These are phyloP conservation scores for Sarcodon aspratus DNA, from an alignment of 768 basidiomycete genomes.

Conservation along the genomic window DNA sequence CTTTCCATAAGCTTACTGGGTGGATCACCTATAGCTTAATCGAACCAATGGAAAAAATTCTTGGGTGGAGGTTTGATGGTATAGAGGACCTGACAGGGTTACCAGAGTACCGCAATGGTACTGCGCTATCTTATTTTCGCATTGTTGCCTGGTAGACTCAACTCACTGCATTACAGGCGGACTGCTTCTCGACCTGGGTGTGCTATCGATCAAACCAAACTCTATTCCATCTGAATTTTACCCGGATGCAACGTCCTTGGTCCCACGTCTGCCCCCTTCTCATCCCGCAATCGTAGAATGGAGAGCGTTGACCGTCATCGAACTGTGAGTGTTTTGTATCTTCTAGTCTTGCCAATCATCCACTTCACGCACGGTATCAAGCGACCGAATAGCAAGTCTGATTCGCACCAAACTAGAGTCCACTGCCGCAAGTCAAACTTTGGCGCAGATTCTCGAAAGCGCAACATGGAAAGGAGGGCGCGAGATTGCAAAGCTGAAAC, in stretches of 20 bases:
- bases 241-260: constrained; percentile 34
- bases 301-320: constrained; percentile 91
- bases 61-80: constrained; percentile 77
- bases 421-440: constrained; percentile 37
- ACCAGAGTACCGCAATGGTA: constrained; percentile 92
- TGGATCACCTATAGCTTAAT: constrained; percentile 91
- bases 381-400: constrained; percentile 67
- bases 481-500: constrained; percentile 74
- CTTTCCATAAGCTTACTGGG: constrained; percentile 93
- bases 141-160: neutral
- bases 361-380: constrained; percentile 15
- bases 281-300: constrained; percentile 94
- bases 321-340: constrained; percentile 46
- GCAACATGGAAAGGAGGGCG: constrained; percentile 97
- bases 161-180: constrained; percentile 44
- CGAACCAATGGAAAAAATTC: constrained; percentile 66
- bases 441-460: constrained; percentile 86
- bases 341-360: neutral
- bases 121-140: constrained; percentile 1
- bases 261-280: constrained; percentile 59
- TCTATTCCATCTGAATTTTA: constrained; percentile 32
- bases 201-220: constrained; percentile 54
- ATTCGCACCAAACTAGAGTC: constrained; percentile 50
- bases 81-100: constrained; percentile 82
- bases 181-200: constrained; percentile 74